phyloP scores from a whole-genome alignment of 495 filamentous ascomycete genomes.

The Lepidopterella palustris region DNA sequence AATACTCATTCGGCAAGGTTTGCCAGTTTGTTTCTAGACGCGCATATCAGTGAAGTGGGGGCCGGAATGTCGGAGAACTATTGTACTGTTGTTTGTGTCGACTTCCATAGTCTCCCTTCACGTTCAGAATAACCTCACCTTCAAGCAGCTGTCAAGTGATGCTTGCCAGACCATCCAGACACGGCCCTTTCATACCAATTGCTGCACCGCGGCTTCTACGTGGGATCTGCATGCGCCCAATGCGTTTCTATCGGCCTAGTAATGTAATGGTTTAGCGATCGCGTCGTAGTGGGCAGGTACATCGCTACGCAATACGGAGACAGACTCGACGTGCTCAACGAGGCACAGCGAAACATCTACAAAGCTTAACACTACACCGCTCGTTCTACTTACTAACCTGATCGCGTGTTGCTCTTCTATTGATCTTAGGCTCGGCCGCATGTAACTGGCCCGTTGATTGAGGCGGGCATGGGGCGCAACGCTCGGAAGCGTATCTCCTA shows the following conservation, averaged over 20 bases:
- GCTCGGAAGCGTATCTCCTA: constrained; percentile 35
- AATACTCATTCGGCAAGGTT: neutral
- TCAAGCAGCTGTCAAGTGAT: neutral
- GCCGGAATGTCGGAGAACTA: neutral
- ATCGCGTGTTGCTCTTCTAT: neutral
- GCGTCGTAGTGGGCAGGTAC: neutral
- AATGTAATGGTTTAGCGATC: neutral
- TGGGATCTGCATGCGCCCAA: neutral
- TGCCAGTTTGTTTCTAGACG: neutral
- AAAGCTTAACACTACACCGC: neutral
- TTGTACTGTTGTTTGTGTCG: too few species aligned
- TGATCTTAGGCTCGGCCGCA: constrained; percentile 3
- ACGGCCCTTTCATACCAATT: neutral
- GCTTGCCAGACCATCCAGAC: neutral
- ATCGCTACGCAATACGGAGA: neutral
- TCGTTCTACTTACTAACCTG: neutral
- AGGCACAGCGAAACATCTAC: neutral
- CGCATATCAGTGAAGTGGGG: neutral
- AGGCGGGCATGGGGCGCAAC: constrained; percentile 34
- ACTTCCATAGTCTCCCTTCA: too few species aligned
- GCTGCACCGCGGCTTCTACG: neutral
- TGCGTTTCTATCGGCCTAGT: neutral
- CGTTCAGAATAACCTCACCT: too few species aligned
- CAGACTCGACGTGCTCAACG: neutral
- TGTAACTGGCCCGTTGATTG: constrained; percentile 13